These are phyloP conservation scores for Dimargaris cristalligena DNA, from an alignment of 192 early-diverging fungal genomes.

Conservation along the genomic window DNA sequence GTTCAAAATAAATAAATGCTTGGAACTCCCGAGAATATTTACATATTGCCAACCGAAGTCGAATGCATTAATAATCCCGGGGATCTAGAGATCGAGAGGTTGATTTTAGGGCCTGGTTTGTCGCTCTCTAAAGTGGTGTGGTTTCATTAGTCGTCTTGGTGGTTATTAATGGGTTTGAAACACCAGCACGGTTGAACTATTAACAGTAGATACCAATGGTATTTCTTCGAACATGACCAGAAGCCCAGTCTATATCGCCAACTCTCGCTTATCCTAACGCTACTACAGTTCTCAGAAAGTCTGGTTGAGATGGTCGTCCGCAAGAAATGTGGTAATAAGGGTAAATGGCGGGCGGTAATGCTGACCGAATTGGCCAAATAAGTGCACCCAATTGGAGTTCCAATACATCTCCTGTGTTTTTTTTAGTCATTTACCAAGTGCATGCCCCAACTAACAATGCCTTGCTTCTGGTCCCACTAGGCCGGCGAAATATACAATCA, in stretches of 20 bases:
- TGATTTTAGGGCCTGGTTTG: too few species aligned
- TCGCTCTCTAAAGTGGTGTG: too few species aligned
- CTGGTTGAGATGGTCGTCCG: slow-evolving; percentile 61
- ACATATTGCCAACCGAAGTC: too few species aligned
- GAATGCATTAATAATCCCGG: too few species aligned
- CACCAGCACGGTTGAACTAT: too few species aligned
- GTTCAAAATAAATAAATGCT: too few species aligned
- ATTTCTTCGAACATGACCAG: slow-evolving; percentile 22
- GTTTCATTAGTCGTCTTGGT: too few species aligned
- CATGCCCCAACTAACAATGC: neutral
- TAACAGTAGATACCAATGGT: slow-evolving; percentile 64
- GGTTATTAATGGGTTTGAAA: too few species aligned
- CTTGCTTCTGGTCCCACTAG: neutral
- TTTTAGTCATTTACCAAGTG: neutral
- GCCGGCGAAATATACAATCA: too few species aligned
- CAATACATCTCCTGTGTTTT: neutral
- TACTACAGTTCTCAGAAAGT: slow-evolving; percentile 55
- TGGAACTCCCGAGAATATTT: too few species aligned
- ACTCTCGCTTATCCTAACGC: slow-evolving; percentile 42
- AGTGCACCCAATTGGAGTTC: slow-evolving; percentile 10
- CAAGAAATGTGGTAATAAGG: slow-evolving; percentile 40
- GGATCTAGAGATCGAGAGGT: too few species aligned
- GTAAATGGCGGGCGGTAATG: slow-evolving; percentile 40
- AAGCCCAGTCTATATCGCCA: slow-evolving; percentile 29
- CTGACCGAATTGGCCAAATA: slow-evolving; percentile 51